These are phyloP conservation scores for Nannizziopsis arthrosporioides DNA, from an alignment of 2,329 filamentous ascomycete species.

Conservation along the genomic window DNA sequence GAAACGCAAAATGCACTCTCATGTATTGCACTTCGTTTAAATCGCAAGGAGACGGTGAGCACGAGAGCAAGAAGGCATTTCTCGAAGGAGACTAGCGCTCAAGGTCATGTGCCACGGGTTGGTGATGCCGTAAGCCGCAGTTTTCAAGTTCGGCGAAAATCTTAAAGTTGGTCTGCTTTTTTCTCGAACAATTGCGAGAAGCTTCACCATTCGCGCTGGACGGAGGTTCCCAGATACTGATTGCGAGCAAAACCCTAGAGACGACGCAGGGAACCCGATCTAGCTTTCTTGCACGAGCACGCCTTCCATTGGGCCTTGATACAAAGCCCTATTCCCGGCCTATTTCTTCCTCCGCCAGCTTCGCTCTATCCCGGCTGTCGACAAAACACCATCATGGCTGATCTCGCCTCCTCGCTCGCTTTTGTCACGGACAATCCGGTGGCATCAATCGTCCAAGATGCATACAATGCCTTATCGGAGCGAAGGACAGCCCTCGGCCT, in stretches of 20 bases:
- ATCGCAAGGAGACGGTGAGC: neutral
- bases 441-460: conserved; percentile 58
- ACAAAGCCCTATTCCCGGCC: neutral
- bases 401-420: conserved; percentile 42
- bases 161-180: conserved; percentile 7
- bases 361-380: neutral
- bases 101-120: neutral
- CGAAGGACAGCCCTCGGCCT: conserved; percentile 79
- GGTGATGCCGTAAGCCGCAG: conserved; percentile 1
- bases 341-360: neutral
- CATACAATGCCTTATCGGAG: conserved; percentile 69
- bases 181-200: conserved; percentile 3
- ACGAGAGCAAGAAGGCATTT: conserved; percentile 2
- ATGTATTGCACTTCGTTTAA: neutral
- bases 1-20: no score
- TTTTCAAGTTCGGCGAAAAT: conserved; percentile 1
- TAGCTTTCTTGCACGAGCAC: neutral
- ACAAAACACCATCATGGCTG: conserved; percentile 28
- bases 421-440: conserved; percentile 66
- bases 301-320: neutral
- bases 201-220: neutral
- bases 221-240: neutral
- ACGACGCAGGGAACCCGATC: neutral
- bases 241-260: neutral
- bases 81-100: conserved; percentile 2